Conservation (phyloP, 805 yeast species). For the Cyberlindnera saturnus region DNA sequence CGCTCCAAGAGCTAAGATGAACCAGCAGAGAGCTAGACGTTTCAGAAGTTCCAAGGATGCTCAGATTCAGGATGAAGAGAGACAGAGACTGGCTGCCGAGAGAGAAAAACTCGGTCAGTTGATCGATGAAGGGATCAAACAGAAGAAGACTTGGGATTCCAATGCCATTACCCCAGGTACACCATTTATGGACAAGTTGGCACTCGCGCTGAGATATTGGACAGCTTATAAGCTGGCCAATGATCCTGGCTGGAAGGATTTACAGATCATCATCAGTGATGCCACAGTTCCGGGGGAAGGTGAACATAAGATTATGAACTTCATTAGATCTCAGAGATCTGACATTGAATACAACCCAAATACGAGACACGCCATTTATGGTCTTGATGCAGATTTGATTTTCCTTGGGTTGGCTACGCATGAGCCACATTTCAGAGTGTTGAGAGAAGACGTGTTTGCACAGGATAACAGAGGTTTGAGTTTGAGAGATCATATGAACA, state of each 20-base stretch:
- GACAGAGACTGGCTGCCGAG: conserved; percentile 37
- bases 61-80: conserved; percentile 65
- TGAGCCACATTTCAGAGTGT: conserved; percentile 91
- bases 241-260: conserved; percentile 90
- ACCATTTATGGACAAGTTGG: conserved; percentile 91
- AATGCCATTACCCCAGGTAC: conserved; percentile 99
- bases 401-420: conserved; percentile 95
- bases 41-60: conserved; percentile 92
- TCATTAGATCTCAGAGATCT: conserved; percentile 82
- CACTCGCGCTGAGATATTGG: conserved; percentile 82
- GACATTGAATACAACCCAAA: conserved; percentile 88
- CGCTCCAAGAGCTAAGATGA: conserved; percentile 97
- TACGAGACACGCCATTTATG: conserved; percentile 93
- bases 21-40: conserved; percentile 92
- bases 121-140: conserved; percentile 70
- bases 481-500: conserved; percentile 42
- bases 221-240: conserved; percentile 78
- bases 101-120: conserved; percentile 42
- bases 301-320: conserved; percentile 96
- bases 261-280: conserved; percentile 88
- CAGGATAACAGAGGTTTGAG: conserved; percentile 40
- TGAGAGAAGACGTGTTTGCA: conserved; percentile 95
- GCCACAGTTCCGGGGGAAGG: conserved; percentile 99
- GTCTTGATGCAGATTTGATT: conserved; percentile 95
- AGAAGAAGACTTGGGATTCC: conserved; percentile 85